Base-by-base conservation (phyloP, 2,329 filamentous ascomycete genomes). In the Cladophialophora psammophila region DNA sequence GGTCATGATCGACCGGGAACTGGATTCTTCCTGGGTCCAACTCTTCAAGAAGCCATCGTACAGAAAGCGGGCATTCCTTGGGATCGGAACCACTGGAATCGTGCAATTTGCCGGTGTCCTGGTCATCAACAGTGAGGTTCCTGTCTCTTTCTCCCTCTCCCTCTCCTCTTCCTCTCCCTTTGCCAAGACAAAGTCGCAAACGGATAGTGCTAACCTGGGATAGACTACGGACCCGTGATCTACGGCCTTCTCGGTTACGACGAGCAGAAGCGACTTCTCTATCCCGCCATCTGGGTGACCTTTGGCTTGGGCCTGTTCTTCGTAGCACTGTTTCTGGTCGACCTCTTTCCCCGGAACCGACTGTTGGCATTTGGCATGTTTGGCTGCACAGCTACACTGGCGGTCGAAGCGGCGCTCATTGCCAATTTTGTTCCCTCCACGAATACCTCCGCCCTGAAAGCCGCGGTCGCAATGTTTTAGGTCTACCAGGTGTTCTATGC, bases 81-180 rank as follows among this genome's bases (percentile, higher is more conserved):
- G 57, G 2, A 63, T 68, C 4, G 68, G 65, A 15, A 63, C 56
- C 3, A 65, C 65, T 9, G 62, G 40, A 12, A 63, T 68, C 48
- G 63, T 65, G 20, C 65, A 70, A 35, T 80, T 53, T 76, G 81
- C 4, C n/a, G 64, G 59, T 18, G 60, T 63, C 13, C 32, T 82
- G 53, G 78, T 83, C 5, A 81, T 83, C 57, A 79, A 81, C 59
- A 80, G 79, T 58, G 62, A 12, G 40, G 59, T 35, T 31, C 38
- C 18, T 45, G 52, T 10, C 13, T 65, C 52, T n/a, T n/a, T n/a
- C 64, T 13, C 32, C 58, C 32, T 65, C 36, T 40, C 36, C 26
- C 26, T 26, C 26, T 26, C 26, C 26, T 26, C 26, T 26, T 3
- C 26, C 26, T 26, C 26, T 26, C 26, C 26, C 26, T 26, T 26